Evolutionary conservation across 208 protist genomes (phyloP).

Genomic region (Wallacemonas sp.): DNA sequence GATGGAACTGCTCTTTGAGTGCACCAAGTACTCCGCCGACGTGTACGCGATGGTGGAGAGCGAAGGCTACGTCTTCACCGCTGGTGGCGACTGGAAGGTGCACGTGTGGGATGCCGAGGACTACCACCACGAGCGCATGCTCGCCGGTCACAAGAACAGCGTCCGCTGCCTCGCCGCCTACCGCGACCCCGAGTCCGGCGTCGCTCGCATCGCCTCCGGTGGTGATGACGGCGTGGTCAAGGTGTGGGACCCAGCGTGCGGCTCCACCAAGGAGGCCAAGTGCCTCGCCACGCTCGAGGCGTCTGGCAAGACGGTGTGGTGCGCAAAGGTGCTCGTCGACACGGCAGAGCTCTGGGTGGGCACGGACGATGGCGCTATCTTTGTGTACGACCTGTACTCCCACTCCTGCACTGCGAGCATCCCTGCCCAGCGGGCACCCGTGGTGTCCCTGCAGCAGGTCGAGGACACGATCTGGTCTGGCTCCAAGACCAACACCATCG

Average conservation of each 20-base stretch:
- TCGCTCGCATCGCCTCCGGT: constrained; percentile 48
- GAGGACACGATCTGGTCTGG: constrained; percentile 70
- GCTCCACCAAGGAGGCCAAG: constrained; percentile 24
- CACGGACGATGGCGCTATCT: constrained; percentile 48
- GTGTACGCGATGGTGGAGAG: constrained; percentile 45
- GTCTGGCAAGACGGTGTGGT: constrained; percentile 34
- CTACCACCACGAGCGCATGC: constrained; percentile 56
- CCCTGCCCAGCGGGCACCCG: constrained; percentile 45
- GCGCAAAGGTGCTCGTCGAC: constrained; percentile 31
- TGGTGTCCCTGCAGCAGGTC: constrained; percentile 48
- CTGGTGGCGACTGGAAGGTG: constrained; percentile 73
- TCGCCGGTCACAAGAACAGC: constrained; percentile 58
- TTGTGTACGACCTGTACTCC: constrained; percentile 59
- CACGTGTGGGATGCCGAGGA: constrained; percentile 58
- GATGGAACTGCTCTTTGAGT: constrained; percentile 29
- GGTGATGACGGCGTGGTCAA: constrained; percentile 66
- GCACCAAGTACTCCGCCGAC: constrained; percentile 56
- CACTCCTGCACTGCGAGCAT: constrained; percentile 35
- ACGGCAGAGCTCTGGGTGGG: constrained; percentile 68
- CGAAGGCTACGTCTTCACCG: constrained; percentile 60
- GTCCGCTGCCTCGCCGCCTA: constrained; percentile 53
- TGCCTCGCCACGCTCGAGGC: constrained; percentile 55
- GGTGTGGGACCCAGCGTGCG: constrained; percentile 45
- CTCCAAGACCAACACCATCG: constrained; percentile 61
- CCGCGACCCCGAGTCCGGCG: constrained; percentile 29